Base-by-base conservation (phyloP, 768 basidiomycete species). In the Filobasidium floriforme region DNA sequence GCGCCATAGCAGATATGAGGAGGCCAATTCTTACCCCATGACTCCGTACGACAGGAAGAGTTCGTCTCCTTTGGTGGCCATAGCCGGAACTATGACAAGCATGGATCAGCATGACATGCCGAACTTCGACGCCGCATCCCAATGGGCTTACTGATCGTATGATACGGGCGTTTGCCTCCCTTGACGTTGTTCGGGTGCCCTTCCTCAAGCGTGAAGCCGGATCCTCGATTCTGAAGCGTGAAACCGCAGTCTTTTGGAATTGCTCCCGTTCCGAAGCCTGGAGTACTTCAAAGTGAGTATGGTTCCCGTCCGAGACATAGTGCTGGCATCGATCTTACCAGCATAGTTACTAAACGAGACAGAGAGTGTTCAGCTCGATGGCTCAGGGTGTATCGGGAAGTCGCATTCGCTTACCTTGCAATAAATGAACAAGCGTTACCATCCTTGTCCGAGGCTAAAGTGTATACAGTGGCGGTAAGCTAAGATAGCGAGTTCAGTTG, bases 211-310 rank as follows among this genome's bases (percentile, higher is more conserved):
- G 85, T 82, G 77, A 99, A 99, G 6, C 89, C 88, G 12, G 86
- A 82, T 1, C 96, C 96, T 64, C 96, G 84, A 78, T 96, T 96
- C 79, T 99, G 96, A 15, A 99, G 83, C 0, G 92, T 96, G 77
- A 99, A 99, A 0, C 96, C 96, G 72, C 92, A 96, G 0, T 88
- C 92, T 71, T 89, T 87, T 0, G 96, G 96, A 44, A 99, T 82
- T 40, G 94, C 94, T 85, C 73, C 71, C 24, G 92, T 93, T 22
- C 96, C 96, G 73, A 96, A 98, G 1, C 90, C 90, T 73, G 86
- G 32, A 37, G 32, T 9, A 9, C 84, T 72, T 89, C 92, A 75
- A 90, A 92, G n/a, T 24, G 28, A 15, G 32, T 37, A 37, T 37
- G 9, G 32, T 37, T 37, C 32, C 32, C 32, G 32, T 37, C 32